phyloP scores from a whole-genome alignment of 163 green algal species.

The Botryococcus braunii region DNA sequence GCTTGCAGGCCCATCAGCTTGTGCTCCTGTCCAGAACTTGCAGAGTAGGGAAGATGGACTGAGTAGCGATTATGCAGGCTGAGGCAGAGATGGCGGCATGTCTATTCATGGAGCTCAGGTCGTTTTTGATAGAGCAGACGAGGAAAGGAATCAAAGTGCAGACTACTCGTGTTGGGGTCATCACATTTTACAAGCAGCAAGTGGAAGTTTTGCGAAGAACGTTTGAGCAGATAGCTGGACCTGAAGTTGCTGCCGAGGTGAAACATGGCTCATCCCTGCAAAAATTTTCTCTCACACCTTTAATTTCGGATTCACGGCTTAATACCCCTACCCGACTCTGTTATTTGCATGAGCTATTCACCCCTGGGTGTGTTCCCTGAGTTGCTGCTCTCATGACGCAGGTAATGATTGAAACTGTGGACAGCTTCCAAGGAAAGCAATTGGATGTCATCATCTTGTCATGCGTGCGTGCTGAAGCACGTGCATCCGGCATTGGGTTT shows the following conservation, averaged over 20 bases:
- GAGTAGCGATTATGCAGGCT: constrained; percentile 35
- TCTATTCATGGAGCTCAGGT: constrained; percentile 61
- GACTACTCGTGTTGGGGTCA: constrained; percentile 50
- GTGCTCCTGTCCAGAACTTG: no score
- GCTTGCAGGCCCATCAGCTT: no score
- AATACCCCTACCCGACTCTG: no score
- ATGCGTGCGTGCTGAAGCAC: constrained; percentile 59
- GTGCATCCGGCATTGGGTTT: constrained; percentile 56
- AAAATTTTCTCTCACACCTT: neutral
- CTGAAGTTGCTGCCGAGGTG: constrained; percentile 32
- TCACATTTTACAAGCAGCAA: constrained; percentile 79
- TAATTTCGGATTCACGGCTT: no score
- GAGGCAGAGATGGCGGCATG: constrained; percentile 70
- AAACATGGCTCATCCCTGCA: neutral
- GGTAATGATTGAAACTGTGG: constrained; percentile 82
- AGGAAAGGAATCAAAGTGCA: neutral
- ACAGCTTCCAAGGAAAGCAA: constrained; percentile 89
- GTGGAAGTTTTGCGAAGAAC: constrained; percentile 22
- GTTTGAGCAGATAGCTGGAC: constrained; percentile 39
- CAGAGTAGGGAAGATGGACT: no score
- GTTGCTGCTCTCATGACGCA: constrained; percentile 6
- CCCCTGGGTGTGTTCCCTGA: no score
- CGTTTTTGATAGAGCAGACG: constrained; percentile 20
- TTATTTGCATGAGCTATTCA: no score
- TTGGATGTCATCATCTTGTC: constrained; percentile 90